Evolutionary conservation across 1,284 basidiomycete genomes (phyloP), one percentile per base, ranked within the genome.

Genomic region (Peniophora sp.): DNA sequence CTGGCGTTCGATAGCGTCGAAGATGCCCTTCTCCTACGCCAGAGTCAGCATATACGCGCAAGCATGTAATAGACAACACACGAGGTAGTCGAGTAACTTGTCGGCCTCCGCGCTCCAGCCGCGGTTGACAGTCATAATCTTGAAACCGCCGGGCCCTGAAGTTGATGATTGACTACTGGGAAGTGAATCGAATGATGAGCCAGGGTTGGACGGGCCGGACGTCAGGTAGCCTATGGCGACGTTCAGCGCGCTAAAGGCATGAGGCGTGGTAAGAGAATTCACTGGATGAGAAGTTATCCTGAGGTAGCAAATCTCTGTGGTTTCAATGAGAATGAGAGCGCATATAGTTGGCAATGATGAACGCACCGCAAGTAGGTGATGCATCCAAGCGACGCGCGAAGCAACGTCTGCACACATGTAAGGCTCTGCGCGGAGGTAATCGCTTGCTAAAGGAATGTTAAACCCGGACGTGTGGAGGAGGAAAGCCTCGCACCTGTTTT

Each of bases 21-120:
- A 88, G 49, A 90, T 86, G 0, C 88, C 88, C 56, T 81, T 72
- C 65, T 91, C 88, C 88, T 90, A 44, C 47, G 14, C 3, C 14
- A 15, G 18, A 3, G 22, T 55, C 9, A 50, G 51, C 47, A 32
- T 32, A 32, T 35, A 50, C 17, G 32, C 47, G 46, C 34, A 22
- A 11, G 3, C 47, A 14, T 37, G 23, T 12, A 12, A 12, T 12
- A 32, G 27, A 32, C 52, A 52, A 63, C 69, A 47, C 54, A 89
- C 88, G 66, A 92, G 61, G 58, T 85, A 90, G 59, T 92, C 83
- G 42, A 92, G 67, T 39, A 92, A 72, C 55, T 75, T 81, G 65
- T 92, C 88, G 0, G 83, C 89, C 61, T 91, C 89, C 48, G 83
- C 79, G 5, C 87, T 86, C 58, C 80, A 84, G 3, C 87, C 88